Conservation (phyloP, 2,329 filamentous ascomycete genomes). For the Dichotomopilus funicola region DNA sequence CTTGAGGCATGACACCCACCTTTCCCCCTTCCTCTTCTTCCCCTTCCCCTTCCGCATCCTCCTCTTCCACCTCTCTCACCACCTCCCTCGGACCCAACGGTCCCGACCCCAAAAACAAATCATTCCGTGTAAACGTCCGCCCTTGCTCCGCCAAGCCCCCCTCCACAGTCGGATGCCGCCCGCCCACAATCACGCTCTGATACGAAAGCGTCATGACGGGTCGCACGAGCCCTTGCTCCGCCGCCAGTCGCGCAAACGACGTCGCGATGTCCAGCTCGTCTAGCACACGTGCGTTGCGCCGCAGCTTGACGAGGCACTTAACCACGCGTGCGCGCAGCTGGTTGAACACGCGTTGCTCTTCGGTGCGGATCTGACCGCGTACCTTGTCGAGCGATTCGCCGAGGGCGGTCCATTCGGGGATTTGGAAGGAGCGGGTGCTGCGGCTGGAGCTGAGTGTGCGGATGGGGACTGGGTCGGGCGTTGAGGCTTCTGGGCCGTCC, state of each 20-base stretch:
- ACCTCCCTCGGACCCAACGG: background rate
- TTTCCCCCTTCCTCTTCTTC: no score
- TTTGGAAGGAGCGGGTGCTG: conserved; percentile 76
- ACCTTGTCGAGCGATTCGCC: conserved; percentile 73
- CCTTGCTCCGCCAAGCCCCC: conserved; percentile 72
- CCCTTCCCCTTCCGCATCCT: no score
- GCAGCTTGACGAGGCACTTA: conserved; percentile 72
- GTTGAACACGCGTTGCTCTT: conserved; percentile 77
- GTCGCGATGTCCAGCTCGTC: conserved; percentile 90
- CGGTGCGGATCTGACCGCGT: conserved; percentile 69
- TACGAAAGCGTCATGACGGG: conserved; percentile 58
- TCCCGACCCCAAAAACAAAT: conserved; percentile 60
- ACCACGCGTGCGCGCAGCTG: conserved; percentile 70
- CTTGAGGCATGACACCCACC: background rate
- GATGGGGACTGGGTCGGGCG: conserved; percentile 22
- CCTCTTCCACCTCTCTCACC: conserved; percentile 38
- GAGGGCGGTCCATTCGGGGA: conserved; percentile 75
- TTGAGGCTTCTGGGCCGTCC: background rate
- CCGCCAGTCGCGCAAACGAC: conserved; percentile 73
- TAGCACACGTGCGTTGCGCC: conserved; percentile 82
- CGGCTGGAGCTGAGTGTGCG: conserved; percentile 71
- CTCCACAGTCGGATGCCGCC: conserved; percentile 89
- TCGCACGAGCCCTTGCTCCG: conserved; percentile 65
- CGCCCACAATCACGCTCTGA: conserved; percentile 69
- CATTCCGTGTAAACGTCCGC: conserved; percentile 75